These are phyloP conservation scores for Ceratocystis alfenasii DNA, from an alignment of 2,329 filamentous ascomycete genomes.

Conservation along the genomic window DNA sequence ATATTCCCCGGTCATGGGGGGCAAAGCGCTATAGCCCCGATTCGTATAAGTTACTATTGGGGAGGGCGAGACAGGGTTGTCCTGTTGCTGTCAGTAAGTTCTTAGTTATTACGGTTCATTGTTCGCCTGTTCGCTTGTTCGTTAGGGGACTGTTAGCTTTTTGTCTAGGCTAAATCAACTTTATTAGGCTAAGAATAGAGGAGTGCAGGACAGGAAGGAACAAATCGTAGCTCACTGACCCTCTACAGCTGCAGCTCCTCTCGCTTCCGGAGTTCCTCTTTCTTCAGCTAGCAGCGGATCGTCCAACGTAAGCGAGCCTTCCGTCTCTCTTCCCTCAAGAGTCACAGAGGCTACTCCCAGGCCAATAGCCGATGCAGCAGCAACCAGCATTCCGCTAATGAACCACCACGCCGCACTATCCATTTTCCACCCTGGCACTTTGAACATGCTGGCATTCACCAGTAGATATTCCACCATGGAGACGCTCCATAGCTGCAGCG, in stretches of 20 bases:
- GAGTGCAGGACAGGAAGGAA: not conserved
- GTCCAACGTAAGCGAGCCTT: constrained; percentile 17
- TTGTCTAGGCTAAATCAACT: no score
- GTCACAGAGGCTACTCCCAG: constrained; percentile 11
- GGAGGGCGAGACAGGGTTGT: no score
- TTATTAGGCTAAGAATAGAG: not conserved
- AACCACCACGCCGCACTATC: constrained; percentile 17
- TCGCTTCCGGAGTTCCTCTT: not conserved
- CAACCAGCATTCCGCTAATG: constrained; percentile 17
- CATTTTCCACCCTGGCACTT: constrained; percentile 16
- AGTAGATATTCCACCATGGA: constrained; percentile 59
- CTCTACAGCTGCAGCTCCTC: not conserved
- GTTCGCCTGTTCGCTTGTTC: no score
- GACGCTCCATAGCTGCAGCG: constrained; percentile 34
- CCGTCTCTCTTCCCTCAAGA: constrained; percentile 12
- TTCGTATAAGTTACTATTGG: no score
- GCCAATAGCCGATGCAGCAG: constrained; percentile 13
- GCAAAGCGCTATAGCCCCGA: no score
- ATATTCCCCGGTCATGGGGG: no score
- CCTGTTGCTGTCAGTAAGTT: no score
- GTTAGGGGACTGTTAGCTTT: no score
- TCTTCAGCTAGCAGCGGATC: constrained; percentile 15
- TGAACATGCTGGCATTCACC: constrained; percentile 16
- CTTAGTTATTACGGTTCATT: no score
- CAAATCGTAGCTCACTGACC: not conserved